phyloP scores from a whole-genome alignment of 1,284 basidiomycete genomes.

The Amylostereum areolatum region DNA sequence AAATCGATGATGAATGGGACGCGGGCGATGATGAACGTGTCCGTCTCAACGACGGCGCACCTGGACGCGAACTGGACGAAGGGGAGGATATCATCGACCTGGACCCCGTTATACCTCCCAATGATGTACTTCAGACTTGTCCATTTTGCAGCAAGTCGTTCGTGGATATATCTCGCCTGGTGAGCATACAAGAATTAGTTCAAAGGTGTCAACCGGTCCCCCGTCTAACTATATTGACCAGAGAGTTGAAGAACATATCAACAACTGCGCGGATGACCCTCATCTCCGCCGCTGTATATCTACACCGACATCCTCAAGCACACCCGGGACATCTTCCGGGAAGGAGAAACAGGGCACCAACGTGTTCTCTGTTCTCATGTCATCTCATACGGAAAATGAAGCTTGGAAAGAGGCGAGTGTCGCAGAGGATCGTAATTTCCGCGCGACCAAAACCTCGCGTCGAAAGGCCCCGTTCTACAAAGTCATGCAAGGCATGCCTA shows the following conservation, averaged over 20 bases:
- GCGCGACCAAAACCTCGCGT: slow-evolving; percentile 44
- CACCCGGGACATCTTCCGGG: background rate
- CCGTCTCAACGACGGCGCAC: slow-evolving; percentile 22
- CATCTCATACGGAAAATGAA: slow-evolving; percentile 70
- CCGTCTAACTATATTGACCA: slow-evolving; percentile 14
- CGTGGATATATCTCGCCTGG: slow-evolving; percentile 19
- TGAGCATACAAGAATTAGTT: slow-evolving; percentile 16
- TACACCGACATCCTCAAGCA: slow-evolving; percentile 1
- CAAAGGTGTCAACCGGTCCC: too few relatives aligned
- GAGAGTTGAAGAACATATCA: slow-evolving; percentile 45
- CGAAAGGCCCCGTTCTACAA: slow-evolving; percentile 92
- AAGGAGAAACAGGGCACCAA: slow-evolving; percentile 13
- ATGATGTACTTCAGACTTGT: slow-evolving; percentile 19
- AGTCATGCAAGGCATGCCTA: slow-evolving; percentile 95
- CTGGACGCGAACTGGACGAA: slow-evolving; percentile 15
- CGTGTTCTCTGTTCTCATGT: slow-evolving; percentile 82
- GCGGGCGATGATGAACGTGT: slow-evolving; percentile 56
- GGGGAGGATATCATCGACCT: slow-evolving; percentile 19
- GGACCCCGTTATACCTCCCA: slow-evolving; percentile 16
- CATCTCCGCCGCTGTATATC: slow-evolving; percentile 5
- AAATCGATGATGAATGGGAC: slow-evolving; percentile 44
- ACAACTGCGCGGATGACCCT: slow-evolving; percentile 38
- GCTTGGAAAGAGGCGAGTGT: slow-evolving; percentile 78
- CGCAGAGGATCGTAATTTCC: slow-evolving; percentile 43
- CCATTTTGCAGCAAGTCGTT: slow-evolving; percentile 34